phyloP scores from a whole-genome alignment of 768 basidiomycete species.

The Trametes punicea region DNA sequence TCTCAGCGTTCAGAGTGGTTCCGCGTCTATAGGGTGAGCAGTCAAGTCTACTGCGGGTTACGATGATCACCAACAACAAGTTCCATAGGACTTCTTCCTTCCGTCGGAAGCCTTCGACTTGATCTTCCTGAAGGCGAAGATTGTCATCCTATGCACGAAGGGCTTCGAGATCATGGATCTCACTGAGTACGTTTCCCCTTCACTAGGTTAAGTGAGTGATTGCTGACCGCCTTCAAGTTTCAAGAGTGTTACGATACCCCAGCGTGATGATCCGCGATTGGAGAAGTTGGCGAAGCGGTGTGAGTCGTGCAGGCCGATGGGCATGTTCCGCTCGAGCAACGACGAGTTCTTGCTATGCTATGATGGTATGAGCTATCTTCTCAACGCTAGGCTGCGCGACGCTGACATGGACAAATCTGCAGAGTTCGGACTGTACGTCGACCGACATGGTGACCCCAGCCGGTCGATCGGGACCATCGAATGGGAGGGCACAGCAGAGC shows the following conservation, averaged over 20 bases:
- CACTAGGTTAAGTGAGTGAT: neutral
- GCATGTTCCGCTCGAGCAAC: slow-evolving; percentile 86
- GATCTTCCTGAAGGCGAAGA: slow-evolving; percentile 89
- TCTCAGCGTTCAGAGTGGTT: slow-evolving; percentile 92
- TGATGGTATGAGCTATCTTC: slow-evolving; percentile 52
- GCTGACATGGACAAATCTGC: neutral
- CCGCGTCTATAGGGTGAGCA: slow-evolving; percentile 71
- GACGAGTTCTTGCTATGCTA: slow-evolving; percentile 90
- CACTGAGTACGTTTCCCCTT: slow-evolving; percentile 61
- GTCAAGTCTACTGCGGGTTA: neutral
- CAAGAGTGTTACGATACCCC: slow-evolving; percentile 86
- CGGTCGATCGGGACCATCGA: slow-evolving; percentile 72
- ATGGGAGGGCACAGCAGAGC: slow-evolving; percentile 92
- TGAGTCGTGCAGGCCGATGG: slow-evolving; percentile 77
- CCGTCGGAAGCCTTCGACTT: slow-evolving; percentile 89
- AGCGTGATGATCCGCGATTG: slow-evolving; percentile 64
- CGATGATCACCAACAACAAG: neutral
- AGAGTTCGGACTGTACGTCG: slow-evolving; percentile 93
- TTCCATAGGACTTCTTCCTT: slow-evolving; percentile 75
- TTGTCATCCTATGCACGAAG: slow-evolving; percentile 89
- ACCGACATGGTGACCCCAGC: slow-evolving; percentile 87
- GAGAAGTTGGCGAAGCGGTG: slow-evolving; percentile 75
- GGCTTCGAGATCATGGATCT: slow-evolving; percentile 99
- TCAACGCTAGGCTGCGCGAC: neutral
- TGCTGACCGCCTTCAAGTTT: slow-evolving; percentile 45